Percentiles rank a stretch among this genome's conserved stretches.
phyloP scores from a whole-genome alignment of 768 basidiomycete genomes.

The Mycena filopes region DNA sequence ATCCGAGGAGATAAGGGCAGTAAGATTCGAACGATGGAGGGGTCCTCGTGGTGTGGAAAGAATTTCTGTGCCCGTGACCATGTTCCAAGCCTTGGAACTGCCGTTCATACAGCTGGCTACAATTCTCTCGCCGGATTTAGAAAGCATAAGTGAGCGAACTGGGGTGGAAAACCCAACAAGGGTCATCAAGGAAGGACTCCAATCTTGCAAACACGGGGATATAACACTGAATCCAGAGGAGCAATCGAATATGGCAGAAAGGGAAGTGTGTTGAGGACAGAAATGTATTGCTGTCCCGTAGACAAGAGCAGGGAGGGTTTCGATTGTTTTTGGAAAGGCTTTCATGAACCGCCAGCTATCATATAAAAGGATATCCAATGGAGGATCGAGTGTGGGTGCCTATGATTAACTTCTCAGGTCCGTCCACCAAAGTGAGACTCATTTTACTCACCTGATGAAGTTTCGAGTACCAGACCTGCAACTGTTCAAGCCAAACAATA shows the following conservation, averaged over 20 bases:
- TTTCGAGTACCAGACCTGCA: conserved; percentile 1
- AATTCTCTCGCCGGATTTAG: not conserved
- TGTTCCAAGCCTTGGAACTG: not conserved
- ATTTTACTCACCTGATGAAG: not conserved
- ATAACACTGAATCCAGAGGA: not conserved
- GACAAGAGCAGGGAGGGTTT: not conserved
- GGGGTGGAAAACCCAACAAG: not conserved
- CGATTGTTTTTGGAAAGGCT: conserved; percentile 6
- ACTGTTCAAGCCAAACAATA: not conserved
- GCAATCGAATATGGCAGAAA: not conserved
- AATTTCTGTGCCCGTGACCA: not conserved
- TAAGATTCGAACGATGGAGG: not conserved
- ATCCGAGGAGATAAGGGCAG: not conserved
- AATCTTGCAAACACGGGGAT: not conserved
- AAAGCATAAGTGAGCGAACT: not conserved
- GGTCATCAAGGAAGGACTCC: conserved; percentile 15
- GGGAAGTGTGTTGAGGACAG: conserved; percentile 3
- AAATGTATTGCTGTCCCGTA: conserved; percentile 7
- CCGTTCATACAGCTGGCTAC: not conserved
- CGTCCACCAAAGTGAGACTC: not conserved
- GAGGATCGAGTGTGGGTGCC: not conserved
- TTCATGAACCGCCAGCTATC: conserved; percentile 15
- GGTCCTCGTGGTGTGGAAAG: not conserved
- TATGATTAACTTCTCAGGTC: not conserved
- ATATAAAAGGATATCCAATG: not conserved